A percentile compares a stretch with the other conserved stretches of the same genome.
Conservation (phyloP, 1,284 basidiomycete genomes). For the Tilletia setariae region DNA sequence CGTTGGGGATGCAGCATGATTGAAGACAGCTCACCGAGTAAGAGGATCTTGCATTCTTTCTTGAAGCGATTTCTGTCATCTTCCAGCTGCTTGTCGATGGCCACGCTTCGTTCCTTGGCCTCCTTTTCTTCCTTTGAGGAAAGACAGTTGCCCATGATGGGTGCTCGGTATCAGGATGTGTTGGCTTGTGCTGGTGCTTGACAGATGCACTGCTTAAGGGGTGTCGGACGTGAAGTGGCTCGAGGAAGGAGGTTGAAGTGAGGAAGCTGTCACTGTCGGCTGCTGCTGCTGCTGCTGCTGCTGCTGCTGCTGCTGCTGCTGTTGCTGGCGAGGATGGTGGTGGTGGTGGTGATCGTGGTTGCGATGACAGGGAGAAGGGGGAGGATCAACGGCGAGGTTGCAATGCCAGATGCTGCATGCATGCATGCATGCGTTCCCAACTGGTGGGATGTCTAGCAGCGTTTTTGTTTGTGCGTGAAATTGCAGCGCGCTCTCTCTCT, state of each 20-base stretch:
- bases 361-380: not conserved
- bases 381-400: no score
- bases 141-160: conserved; percentile 44
- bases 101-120: conserved; percentile 51
- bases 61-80: conserved; percentile 66
- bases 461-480: no score
- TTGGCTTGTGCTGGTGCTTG: not conserved
- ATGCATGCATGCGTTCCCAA: no score
- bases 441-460: no score
- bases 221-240: no score
- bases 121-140: conserved; percentile 45
- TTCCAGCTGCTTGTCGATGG: conserved; percentile 61
- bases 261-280: no score
- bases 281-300: no score
- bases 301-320: no score
- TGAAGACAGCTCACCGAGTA: conserved; percentile 67
- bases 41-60: conserved; percentile 89
- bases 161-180: not conserved
- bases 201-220: no score
- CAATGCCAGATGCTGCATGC: no score
- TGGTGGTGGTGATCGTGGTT: not conserved
- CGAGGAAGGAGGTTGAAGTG: no score
- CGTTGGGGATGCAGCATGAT: not conserved
- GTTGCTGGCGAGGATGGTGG: not conserved
- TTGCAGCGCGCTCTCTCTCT: no score